A percentile compares a stretch with the other conserved stretches of the same genome.
Conservation (phyloP, 257 asterid genomes). For the Leptodermis oblonga region DNA sequence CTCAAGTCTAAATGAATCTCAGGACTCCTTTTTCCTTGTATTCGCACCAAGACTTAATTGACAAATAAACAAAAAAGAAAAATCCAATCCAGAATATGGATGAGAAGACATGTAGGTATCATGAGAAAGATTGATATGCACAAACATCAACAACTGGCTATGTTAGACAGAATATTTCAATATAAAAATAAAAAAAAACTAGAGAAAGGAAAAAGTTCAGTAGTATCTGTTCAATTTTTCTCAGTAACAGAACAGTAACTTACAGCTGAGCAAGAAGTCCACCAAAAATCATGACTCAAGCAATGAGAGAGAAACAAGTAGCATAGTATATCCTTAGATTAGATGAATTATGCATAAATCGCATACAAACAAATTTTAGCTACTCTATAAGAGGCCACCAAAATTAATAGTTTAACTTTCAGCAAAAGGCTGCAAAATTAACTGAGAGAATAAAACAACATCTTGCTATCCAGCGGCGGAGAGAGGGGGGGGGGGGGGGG, state of each 20-base stretch:
- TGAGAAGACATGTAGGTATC: neutral
- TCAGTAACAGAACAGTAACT: too few species aligned
- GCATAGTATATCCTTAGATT: conserved; percentile 83
- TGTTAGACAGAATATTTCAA: neutral
- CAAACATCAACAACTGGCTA: neutral
- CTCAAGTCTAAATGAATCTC: neutral
- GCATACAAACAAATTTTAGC: too few species aligned
- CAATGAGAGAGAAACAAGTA: conserved; percentile 79
- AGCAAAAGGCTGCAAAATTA: neutral
- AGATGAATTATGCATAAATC: conserved; percentile 55
- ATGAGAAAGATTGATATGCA: neutral
- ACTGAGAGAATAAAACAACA: neutral
- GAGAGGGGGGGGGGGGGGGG: too few species aligned
- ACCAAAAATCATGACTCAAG: conserved; percentile 88
- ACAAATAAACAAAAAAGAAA: neutral
- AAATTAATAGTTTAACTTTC: neutral
- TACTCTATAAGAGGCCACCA: neutral
- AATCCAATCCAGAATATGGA: neutral
- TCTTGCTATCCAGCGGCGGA: too few species aligned
- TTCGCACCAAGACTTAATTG: neutral
- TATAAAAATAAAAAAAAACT: too few species aligned
- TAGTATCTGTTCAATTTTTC: too few species aligned
- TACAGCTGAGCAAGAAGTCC: conserved; percentile 90
- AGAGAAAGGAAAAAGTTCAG: too few species aligned
- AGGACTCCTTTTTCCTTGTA: neutral